Evolutionary conservation across 73 alveolate species (phyloP).

Genomic region (Effrenium voratum): DNA sequence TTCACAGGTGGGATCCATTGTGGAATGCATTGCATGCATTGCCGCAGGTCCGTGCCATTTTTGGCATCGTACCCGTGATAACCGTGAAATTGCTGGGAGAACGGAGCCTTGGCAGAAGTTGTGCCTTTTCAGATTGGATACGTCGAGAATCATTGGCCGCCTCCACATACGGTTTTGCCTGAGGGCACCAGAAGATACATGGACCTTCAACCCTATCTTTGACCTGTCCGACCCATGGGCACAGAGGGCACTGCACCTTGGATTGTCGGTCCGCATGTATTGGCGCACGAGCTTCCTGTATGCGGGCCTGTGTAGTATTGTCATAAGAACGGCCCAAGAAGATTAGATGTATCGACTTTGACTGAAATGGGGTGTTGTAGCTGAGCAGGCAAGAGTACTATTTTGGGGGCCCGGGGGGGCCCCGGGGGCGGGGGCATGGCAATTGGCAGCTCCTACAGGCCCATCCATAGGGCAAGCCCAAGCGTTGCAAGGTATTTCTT

Average conservation of each 20-base stretch:
- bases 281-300: neutral
- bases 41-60: slow-evolving; percentile 48
- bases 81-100: slow-evolving; percentile 54
- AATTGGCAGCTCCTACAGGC: neutral
- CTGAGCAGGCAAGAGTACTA: neutral
- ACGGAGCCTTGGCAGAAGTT: neutral
- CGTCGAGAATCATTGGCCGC: neutral
- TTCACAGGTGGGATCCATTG: no score
- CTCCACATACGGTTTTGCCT: neutral
- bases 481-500: slow-evolving; percentile 16
- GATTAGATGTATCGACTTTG: no score
- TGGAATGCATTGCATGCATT: no score
- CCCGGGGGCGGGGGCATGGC: neutral
- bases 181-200: slow-evolving; percentile 35
- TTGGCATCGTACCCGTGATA: slow-evolving; percentile 21
- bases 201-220: slow-evolving; percentile 26
- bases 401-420: neutral
- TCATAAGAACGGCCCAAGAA: no score
- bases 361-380: neutral
- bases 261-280: neutral
- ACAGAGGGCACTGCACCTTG: slow-evolving; percentile 51
- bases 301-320: neutral
- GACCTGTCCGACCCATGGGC: slow-evolving; percentile 80
- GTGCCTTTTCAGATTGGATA: neutral
- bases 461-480: neutral